Base-by-base conservation (phyloP, 2,329 filamentous ascomycete species). In the Sphaerulina populicola region DNA sequence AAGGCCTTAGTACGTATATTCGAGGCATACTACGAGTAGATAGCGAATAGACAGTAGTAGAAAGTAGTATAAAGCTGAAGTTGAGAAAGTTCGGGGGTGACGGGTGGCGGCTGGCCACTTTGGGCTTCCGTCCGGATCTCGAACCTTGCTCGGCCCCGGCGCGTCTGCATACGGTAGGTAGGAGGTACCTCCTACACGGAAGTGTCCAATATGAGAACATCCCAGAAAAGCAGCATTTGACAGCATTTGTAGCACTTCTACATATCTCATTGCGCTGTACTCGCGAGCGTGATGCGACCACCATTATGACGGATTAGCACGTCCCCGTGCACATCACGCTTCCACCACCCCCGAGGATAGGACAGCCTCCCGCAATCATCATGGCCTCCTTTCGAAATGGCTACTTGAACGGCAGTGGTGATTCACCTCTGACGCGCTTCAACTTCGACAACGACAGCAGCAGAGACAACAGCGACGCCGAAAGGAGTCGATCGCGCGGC, bases 351-450 rank as follows among this genome's bases (percentile, higher is more conserved):
- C n/a, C 18, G 35, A 21, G 14, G 14, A 18, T 21, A 37, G 8
- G 7, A 37, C 39, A 18, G 30, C 18, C 23, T 27, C 23, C 23
- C 23, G 23, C 23, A 27, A 27, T 27, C 23, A 27, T 27, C 27
- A 48, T 48, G 46, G 39, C 46, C 29, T 41, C 46, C 38, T 33
- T 31, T 35, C 46, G 46, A 27, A 48, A 48, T 35, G 46, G 46
- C 47, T 69, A 71, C 57, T 61, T 67, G 31, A 73, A 73, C 52
- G 68, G 68, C 44, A n/a, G 10, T n/a, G 62, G 67, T 50, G 58
- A 62, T 56, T 62, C 62, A 43, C 66, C 61, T 37, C 56, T 69
- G 14, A 61, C 58, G 9, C 64, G 65, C 45, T 69, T 66, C 57
- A 63, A 68, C 47, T 63, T 66, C 53, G 66, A 68, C 31, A 35